Evolutionary conservation across 192 early-diverging fungal species (phyloP), one percentile per base, ranked within the genome.

Genomic region (Coemansia sp.): DNA sequence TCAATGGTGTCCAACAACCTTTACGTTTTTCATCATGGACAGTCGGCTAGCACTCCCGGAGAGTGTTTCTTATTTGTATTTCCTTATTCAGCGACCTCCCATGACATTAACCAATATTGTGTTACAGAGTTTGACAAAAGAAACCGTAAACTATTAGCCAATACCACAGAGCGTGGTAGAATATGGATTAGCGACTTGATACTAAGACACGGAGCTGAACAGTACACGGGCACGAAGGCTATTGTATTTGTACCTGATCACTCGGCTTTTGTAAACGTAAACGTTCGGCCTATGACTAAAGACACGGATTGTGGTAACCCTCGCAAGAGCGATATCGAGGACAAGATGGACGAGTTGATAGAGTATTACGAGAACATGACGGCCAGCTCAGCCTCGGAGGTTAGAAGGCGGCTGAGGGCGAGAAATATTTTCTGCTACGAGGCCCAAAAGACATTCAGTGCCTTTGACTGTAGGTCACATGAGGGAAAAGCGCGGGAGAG

Each of bases 381-480:
- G 55, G 6, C 6, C 5, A n/a, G 3, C 0, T 35, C 28, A 6
- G 17, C 11, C 6, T 17, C 26, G 11, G 30, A 58, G 8, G 30
- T 35, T 30, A 35, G 28, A 32, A 58, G 6, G 10, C 11, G n/a
- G 16, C 6, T 58, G 28, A 3, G 23, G 30, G 55, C 32, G 4
- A 58, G 33, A 35, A 58, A 58, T 16, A 33, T 35, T 6, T 58
- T 35, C 35, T 58, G 14, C 32, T 58, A 58, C 55, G 55, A 58
- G 2, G 55, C 14, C 1, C 6, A 35, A 6, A 30, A 13, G 14
- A 28, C 3, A 35, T 33, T 11, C 32, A 30, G 11, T 4, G 4
- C 3, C 7, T 35, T 58, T 58, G 55, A 35, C 55, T 37, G n/a
- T 13, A 23, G 55, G 30, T 58, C 55, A 35, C 9, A 4, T 10